A percentile compares a stretch with the other conserved stretches of the same genome.
These are phyloP conservation scores for Xylona heveae DNA, from an alignment of 495 filamentous ascomycete species.

Conservation along the genomic window DNA sequence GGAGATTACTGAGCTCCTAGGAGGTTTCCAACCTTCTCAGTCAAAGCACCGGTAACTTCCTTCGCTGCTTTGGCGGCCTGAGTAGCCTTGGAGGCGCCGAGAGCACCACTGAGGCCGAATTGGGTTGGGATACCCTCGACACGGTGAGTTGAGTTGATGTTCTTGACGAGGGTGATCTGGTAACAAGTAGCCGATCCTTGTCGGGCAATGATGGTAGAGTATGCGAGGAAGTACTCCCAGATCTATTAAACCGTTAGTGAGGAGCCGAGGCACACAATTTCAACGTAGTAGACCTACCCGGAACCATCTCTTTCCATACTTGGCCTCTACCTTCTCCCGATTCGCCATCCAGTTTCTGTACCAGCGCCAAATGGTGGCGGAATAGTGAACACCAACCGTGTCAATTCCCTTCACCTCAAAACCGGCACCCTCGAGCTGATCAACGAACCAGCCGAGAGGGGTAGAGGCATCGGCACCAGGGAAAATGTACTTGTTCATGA, in stretches of 20 bases:
- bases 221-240: constrained; percentile 96
- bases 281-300: constrained; percentile 37
- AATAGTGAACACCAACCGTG: constrained; percentile 92
- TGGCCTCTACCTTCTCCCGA: constrained; percentile 79
- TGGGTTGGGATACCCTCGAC: constrained; percentile 67
- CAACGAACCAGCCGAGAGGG: constrained; percentile 50
- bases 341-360: constrained; percentile 98
- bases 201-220: constrained; percentile 78
- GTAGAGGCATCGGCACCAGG: constrained; percentile 72
- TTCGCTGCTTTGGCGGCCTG: constrained; percentile 5
- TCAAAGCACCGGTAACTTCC: constrained; percentile 8
- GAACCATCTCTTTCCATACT: constrained; percentile 94
- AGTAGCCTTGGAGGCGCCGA: constrained; percentile 14
- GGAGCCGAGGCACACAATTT: background rate
- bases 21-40: constrained; percentile 9
- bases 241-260: constrained; percentile 30
- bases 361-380: constrained; percentile 93
- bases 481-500: constrained; percentile 89
- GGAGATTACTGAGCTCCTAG: no score
- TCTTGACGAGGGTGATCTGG: constrained; percentile 92
- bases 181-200: constrained; percentile 90
- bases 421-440: constrained; percentile 49
- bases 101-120: constrained; percentile 53
- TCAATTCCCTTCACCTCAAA: constrained; percentile 62
- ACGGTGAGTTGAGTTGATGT: constrained; percentile 90